Evolutionary conservation across 306 rosid species (phyloP).

Genomic region (Ammopiptanthus mongolicus): DNA sequence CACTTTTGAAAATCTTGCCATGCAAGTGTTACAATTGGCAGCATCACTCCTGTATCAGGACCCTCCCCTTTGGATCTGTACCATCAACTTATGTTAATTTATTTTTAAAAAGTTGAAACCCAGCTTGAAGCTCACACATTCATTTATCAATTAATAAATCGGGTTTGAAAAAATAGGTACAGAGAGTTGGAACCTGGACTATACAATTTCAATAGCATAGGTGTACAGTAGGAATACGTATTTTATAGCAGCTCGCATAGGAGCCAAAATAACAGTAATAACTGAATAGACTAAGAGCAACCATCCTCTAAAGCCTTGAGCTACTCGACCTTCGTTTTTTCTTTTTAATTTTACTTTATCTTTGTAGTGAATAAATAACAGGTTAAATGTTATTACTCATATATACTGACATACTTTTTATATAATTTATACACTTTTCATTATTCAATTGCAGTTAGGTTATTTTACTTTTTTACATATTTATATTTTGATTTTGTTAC

Average conservation of each 20-base stretch:
- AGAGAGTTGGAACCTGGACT: slow-evolving; percentile 4
- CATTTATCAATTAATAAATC: neutral
- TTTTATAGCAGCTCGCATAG: neutral
- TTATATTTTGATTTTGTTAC: too few relatives aligned
- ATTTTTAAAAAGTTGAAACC: neutral
- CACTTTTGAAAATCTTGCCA: slow-evolving; percentile 47
- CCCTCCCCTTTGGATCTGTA: slow-evolving; percentile 26
- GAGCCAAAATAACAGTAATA: slow-evolving; percentile 8
- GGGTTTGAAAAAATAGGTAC: slow-evolving; percentile 17
- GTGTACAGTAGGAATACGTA: slow-evolving; percentile 15
- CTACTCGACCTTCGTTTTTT: slow-evolving; percentile 15
- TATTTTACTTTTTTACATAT: too few relatives aligned
- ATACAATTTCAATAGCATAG: slow-evolving; percentile 11
- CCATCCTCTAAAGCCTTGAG: slow-evolving; percentile 32
- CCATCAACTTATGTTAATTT: slow-evolving; percentile 11
- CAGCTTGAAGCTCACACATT: neutral
- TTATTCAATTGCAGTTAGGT: too few relatives aligned
- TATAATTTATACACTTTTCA: too few relatives aligned
- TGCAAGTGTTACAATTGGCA: slow-evolving; percentile 42
- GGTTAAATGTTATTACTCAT: too few relatives aligned
- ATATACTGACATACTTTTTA: too few relatives aligned
- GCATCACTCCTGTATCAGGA: slow-evolving; percentile 25
- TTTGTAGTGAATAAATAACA: too few relatives aligned
- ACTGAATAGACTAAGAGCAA: slow-evolving; percentile 18
- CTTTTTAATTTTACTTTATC: too few relatives aligned